Evolutionary conservation across 345 rosid genomes (phyloP).

Genomic region (Boechera stricta): DNA sequence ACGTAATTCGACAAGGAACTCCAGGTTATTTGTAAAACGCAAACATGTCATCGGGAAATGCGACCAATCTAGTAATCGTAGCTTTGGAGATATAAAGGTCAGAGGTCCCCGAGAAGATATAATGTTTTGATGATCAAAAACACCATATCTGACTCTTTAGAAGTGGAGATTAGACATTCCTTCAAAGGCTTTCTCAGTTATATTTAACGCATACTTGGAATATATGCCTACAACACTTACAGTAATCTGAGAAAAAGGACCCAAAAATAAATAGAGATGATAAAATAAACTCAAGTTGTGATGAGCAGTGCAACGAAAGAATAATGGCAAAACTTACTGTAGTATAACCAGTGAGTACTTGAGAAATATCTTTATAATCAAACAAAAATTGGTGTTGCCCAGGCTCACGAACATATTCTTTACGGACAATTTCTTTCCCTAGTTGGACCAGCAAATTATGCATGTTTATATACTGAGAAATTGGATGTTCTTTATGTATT

Average conservation of each 20-base stretch:
- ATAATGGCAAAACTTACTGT: constrained; percentile 10
- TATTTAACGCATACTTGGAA: background rate
- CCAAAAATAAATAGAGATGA: background rate
- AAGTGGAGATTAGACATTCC: constrained; percentile 32
- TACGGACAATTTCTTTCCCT: constrained; percentile 32
- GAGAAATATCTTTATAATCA: constrained; percentile 20
- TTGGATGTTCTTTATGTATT: background rate
- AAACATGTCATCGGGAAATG: constrained; percentile 13
- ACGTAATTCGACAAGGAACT: constrained; percentile 14
- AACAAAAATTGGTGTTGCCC: constrained; percentile 26
- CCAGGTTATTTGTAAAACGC: background rate
- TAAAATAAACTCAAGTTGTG: background rate
- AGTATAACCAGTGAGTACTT: constrained; percentile 6
- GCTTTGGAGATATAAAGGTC: background rate
- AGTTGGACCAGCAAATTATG: constrained; percentile 41
- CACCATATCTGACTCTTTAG: background rate
- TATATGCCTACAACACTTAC: constrained; percentile 21
- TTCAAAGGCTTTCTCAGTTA: background rate
- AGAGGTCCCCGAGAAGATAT: background rate
- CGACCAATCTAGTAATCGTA: constrained; percentile 29
- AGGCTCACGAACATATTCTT: constrained; percentile 8
- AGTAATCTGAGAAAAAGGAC: constrained; percentile 19
- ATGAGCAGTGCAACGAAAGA: background rate
- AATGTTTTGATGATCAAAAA: too few relatives aligned
- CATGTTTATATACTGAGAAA: background rate